Base-by-base conservation (phyloP, 441 rosid genomes). In the Bruguiera hainesii region DNA sequence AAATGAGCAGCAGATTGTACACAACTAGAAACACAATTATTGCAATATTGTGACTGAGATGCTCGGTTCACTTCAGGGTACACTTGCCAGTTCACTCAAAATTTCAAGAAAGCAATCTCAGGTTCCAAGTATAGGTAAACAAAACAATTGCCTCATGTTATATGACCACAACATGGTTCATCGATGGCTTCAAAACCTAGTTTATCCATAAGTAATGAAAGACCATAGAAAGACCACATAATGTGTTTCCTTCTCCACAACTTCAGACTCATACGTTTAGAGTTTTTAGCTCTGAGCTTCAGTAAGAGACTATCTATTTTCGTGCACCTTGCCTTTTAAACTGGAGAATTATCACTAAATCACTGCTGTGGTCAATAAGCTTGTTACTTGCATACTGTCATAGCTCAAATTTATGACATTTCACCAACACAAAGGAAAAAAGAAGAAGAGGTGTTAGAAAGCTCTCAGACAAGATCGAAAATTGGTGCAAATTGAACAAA, bases 381-480 rank as follows among this genome's bases (percentile, higher is more conserved):
- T 25, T 49, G 42, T 50, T 48, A 61, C 3, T 13, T 42, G 20
- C 23, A 19, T 48, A 37, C 7, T 30, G 61, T 31, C 11, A 60
- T 9, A 29, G 56, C 4, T 42, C 48, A 42, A 11, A 37, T 37
- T 9, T 6, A 37, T 3, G 13, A 42, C 15, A 42, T 42, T 42
- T 42, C 16, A 42, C 18, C 18, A 13, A 42, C 9, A 35, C 7
- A 35, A 37, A 10, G 10, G 2, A 37, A 13, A 0, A 39, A 2
- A 39, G 0, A 39, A 9, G 2, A 10, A 39, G 4, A 39, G 48
- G 2, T 11, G 15, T 13, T 13, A 13, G 13, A 39, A 11, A 35
- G 37, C 65, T 61, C 15, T 29, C 23, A 50, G 61, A 72, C 58
- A 68, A 53, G 68, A 56, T 31, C 11, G 4, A 46, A 64, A 31